Conservation (phyloP, 805 yeast species). For the Yarrowia divulgata region DNA sequence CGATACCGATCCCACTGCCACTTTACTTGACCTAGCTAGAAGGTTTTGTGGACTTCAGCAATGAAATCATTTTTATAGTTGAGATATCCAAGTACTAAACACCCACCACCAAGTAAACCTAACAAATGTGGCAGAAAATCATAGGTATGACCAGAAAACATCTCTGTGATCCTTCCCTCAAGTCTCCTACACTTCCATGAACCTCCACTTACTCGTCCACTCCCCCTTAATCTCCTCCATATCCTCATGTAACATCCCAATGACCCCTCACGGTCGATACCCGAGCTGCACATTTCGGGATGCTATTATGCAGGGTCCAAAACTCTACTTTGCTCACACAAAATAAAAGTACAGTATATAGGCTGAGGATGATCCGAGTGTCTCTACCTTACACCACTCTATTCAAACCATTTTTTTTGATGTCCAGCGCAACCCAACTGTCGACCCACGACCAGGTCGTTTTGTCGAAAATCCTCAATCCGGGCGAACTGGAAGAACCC, state of each 20-base stretch:
- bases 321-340: not conserved
- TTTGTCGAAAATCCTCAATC: conserved; percentile 39
- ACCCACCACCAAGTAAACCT: too few species aligned
- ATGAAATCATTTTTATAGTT: too few species aligned
- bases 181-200: too few species aligned
- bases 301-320: conserved; percentile 18
- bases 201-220: too few species aligned
- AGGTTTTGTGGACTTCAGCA: too few species aligned
- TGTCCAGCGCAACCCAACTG: conserved; percentile 41
- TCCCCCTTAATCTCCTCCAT: too few species aligned
- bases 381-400: not conserved
- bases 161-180: too few species aligned
- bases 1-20: too few species aligned
- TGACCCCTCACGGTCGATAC: conserved; percentile 33
- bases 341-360: conserved; percentile 3
- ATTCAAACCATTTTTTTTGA: not conserved
- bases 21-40: too few species aligned
- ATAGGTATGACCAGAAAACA: too few species aligned
- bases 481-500: conserved; percentile 41
- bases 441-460: conserved; percentile 41
- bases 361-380: conserved; percentile 1
- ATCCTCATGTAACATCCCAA: not conserved
- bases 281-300: conserved; percentile 17
- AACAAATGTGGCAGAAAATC: too few species aligned
- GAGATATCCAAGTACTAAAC: too few species aligned